Evolutionary conservation across 805 yeast species (phyloP), one percentile per base, ranked within the genome.

Genomic region (Hanseniaspora nectarophila): DNA sequence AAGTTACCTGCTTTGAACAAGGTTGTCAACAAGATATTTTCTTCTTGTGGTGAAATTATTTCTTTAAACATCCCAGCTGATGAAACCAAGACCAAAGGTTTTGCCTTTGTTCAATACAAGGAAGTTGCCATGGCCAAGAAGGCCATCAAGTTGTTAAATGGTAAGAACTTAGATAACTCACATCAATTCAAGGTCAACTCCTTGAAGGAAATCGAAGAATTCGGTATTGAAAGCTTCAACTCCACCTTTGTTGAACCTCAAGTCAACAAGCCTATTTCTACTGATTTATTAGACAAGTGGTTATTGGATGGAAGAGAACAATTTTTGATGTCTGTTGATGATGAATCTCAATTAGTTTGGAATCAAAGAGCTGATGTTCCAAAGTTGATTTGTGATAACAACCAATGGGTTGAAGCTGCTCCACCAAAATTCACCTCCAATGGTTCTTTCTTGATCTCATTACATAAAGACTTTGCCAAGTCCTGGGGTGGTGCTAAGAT

Each of bases 281-380:
- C 84, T 55, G 95, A 88, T 45, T 85, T 85, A 68, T 74, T 92
- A 69, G 80, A 80, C 63, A 80, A 88, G 55, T 94, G 97, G 97
- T 77, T 92, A 64, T 81, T 83, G 61, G 98, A 92, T 68, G 92
- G 90, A 38, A 82, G 97, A 66, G 99, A 92, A 67, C 97, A 92
- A 73, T 78, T 83, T 58, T 75, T 82, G 39, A 68, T 87, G 61
- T 95, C 87, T 67, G 76, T 74, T 60, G 83, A 80, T 44, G 95
- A 88, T 59, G 73, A 75, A 49, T 89, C 89, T 52, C 88, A 88
- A 56, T 81, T 89, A 39, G 81, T 76, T 70, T 92, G 97, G 97
- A 81, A 84, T 71, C 78, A 81, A 60, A 79, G 77, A 67, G 71
- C 72, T 57, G 78, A 78, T 53, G 74, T 77, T 56, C 90, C 94